Evolutionary conservation across 306 rosid species (phyloP), one percentile per base, ranked within the genome.

Genomic region (Arachis hypogaea): DNA sequence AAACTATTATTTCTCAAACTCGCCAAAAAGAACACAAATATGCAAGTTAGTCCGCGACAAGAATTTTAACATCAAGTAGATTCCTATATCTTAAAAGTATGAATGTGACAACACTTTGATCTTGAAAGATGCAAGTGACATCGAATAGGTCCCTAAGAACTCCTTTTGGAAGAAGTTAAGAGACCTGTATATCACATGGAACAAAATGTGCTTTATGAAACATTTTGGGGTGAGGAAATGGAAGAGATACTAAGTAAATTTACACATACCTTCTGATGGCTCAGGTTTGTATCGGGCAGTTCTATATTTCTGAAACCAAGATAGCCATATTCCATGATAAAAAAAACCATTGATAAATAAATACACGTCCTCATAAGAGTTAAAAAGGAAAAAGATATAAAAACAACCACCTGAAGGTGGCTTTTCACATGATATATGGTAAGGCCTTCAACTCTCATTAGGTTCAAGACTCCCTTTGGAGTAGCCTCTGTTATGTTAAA

Each of bases 371-470:
- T 72, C 63, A 44, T 46, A 33, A 29, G 44, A 45, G 71, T 22
- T 57, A 59, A 33, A 33, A 33, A 33, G 38, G 4, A 33, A 33
- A 33, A 33, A 33, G 38, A 33, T 33, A 33, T 33, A 33, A 2
- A 33, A 33, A 33, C 4, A 38, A 77, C 63, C 74, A 88, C 96
- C 88, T 90, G 96, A n/a, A 90, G 82, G 79, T 90, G 96, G 82
- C 96, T 90, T 83, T 90, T 90, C 55, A 90, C 91, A 72, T 90
- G 93, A 85, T 90, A 90, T 54, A 90, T 90, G 38, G 96, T 90
- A 74, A 90, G 88, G 69, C 88, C 82, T 52, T 87, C 87, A 80
- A 83, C 88, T 77, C 83, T 90, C 96, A 88, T 90, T 59, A 79
- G 82, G 66, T 76, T 88, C 79, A 84, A 73, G 64, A 88, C 85